These are phyloP conservation scores for Silene latifolia DNA, from an alignment of 148 eudicot species.

Conservation along the genomic window DNA sequence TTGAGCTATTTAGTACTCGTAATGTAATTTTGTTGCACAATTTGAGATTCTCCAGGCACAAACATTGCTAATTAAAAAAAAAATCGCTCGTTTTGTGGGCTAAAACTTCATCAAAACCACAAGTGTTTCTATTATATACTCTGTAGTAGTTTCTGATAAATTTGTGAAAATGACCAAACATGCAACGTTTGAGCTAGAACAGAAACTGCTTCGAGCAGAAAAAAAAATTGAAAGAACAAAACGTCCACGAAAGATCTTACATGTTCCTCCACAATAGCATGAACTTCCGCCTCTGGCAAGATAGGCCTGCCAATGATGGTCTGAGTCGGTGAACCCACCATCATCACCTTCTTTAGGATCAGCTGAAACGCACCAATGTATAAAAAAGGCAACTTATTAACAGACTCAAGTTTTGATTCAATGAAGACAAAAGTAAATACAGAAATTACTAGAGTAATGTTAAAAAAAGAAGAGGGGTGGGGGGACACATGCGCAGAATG, in stretches of 20 bases:
- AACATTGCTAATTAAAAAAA: neutral
- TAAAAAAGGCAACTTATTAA: constrained; percentile 1
- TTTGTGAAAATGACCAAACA: constrained; percentile 1
- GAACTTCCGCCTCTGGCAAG: constrained; percentile 78
- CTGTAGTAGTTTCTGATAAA: too few relatives aligned
- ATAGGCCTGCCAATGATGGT: constrained; percentile 90
- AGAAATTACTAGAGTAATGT: neutral
- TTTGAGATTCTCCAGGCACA: neutral
- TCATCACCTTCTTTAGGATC: constrained; percentile 69
- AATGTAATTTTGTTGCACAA: neutral
- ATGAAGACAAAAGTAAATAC: neutral
- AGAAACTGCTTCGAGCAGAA: neutral
- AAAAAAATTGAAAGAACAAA: neutral
- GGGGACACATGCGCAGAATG: neutral
- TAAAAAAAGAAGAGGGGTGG: neutral
- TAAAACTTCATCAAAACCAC: too few relatives aligned
- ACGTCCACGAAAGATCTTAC: constrained; percentile 38
- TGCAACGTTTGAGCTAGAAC: neutral
- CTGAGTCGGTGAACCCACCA: constrained; percentile 78
- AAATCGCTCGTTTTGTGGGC: too few relatives aligned
- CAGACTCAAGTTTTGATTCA: neutral
- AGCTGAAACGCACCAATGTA: constrained; percentile 47
- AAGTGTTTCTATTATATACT: too few relatives aligned
- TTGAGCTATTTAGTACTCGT: neutral
- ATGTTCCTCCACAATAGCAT: constrained; percentile 97